phyloP scores from a whole-genome alignment of 2,329 filamentous ascomycete species.

The Monilinia aucupariae region DNA sequence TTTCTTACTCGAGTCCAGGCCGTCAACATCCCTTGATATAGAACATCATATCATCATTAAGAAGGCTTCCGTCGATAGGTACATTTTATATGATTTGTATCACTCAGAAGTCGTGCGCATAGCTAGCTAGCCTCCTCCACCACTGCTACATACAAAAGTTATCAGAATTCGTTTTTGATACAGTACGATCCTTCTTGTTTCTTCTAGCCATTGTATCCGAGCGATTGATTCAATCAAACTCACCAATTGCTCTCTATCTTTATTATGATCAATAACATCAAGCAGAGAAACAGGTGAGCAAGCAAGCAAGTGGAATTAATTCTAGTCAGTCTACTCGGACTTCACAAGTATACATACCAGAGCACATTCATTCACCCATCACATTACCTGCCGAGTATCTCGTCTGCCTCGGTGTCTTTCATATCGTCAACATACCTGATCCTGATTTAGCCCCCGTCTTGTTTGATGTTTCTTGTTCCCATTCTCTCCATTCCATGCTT shows the following conservation, averaged over 20 bases:
- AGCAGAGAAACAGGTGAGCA: neutral
- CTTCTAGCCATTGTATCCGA: neutral
- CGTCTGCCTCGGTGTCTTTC: neutral
- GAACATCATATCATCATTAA: neutral
- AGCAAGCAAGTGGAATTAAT: too few relatives aligned
- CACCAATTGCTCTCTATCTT: neutral
- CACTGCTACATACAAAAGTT: neutral
- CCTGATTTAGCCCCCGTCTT: neutral
- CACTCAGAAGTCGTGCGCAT: neutral
- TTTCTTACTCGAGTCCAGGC: neutral
- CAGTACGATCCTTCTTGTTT: too few relatives aligned
- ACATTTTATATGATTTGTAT: neutral
- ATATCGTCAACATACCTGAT: conserved; percentile 3
- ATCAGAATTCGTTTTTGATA: neutral
- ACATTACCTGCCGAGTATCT: neutral
- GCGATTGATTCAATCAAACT: conserved; percentile 1
- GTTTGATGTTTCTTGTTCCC: neutral
- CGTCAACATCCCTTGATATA: neutral
- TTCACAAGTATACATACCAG: too few relatives aligned
- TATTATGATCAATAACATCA: neutral
- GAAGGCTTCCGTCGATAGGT: neutral
- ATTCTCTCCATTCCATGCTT: neutral
- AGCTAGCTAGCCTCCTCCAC: neutral
- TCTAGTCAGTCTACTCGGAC: too few relatives aligned
- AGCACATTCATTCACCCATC: too few relatives aligned